Evolutionary conservation across 805 yeast genomes (phyloP).

Genomic region (Candida lessepsii): DNA sequence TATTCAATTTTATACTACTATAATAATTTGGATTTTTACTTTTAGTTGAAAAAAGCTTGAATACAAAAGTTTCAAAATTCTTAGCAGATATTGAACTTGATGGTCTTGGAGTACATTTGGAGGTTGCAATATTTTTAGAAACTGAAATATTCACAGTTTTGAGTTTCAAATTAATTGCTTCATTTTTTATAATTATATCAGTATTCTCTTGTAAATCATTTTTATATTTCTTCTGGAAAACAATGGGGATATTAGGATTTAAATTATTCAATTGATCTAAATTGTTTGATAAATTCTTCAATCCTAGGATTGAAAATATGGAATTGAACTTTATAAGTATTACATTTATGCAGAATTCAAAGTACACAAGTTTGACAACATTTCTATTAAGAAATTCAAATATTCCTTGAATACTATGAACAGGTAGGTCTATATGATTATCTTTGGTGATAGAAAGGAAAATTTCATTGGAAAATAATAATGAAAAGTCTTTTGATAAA

Average conservation of each 20-base stretch:
- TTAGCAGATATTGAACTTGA: constrained; percentile 14
- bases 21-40: background rate
- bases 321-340: constrained; percentile 15
- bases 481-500: constrained; percentile 9
- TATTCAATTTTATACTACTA: constrained; percentile 10
- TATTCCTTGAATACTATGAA: background rate
- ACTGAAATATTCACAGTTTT: constrained; percentile 11
- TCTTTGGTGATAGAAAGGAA: background rate
- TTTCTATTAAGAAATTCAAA: background rate
- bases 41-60: constrained; percentile 12
- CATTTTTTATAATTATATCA: constrained; percentile 10
- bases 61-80: constrained; percentile 16
- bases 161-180: background rate
- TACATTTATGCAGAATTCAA: constrained; percentile 15
- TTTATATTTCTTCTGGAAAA: constrained; percentile 12
- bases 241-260: constrained; percentile 14
- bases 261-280: constrained; percentile 15
- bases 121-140: constrained; percentile 9
- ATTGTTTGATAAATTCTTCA: constrained; percentile 15
- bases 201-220: background rate
- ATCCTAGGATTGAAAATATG: constrained; percentile 13
- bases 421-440: background rate
- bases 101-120: constrained; percentile 10
- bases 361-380: constrained; percentile 9
- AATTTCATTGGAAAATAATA: constrained; percentile 10